Conservation (phyloP, 208 protist genomes). For the Endotrypanum monterogeii region DNA sequence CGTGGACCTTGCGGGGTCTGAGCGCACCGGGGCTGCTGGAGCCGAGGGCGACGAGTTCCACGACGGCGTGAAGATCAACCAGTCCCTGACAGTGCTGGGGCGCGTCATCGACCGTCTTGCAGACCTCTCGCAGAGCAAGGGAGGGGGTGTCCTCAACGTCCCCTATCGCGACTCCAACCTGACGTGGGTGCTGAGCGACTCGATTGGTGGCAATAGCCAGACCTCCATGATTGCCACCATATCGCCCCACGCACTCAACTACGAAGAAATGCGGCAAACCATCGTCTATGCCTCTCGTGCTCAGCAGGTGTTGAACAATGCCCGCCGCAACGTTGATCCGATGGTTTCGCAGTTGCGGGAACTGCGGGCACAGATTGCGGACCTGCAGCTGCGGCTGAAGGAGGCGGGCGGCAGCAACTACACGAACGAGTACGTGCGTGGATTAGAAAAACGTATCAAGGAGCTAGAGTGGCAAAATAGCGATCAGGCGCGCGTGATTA, state of each 20-base stretch:
- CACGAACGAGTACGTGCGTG: slow-evolving; percentile 68
- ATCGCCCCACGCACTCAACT: slow-evolving; percentile 84
- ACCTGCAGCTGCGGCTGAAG: slow-evolving; percentile 58
- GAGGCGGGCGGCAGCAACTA: slow-evolving; percentile 65
- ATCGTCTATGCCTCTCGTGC: slow-evolving; percentile 90
- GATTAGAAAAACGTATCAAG: slow-evolving; percentile 40
- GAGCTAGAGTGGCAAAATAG: slow-evolving; percentile 59
- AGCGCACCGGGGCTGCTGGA: slow-evolving; percentile 72
- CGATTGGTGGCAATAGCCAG: slow-evolving; percentile 88
- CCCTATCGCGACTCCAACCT: slow-evolving; percentile 83
- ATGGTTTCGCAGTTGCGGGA: slow-evolving; percentile 62
- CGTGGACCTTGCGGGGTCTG: slow-evolving; percentile 93
- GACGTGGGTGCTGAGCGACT: slow-evolving; percentile 89
- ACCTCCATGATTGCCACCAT: slow-evolving; percentile 96
- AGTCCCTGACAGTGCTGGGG: slow-evolving; percentile 90
- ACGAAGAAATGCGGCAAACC: slow-evolving; percentile 93
- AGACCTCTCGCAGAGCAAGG: slow-evolving; percentile 69
- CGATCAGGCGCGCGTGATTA: slow-evolving; percentile 60
- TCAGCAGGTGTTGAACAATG: slow-evolving; percentile 92
- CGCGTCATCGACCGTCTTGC: slow-evolving; percentile 89
- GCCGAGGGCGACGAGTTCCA: slow-evolving; percentile 64
- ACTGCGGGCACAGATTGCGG: slow-evolving; percentile 60
- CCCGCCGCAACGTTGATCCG: slow-evolving; percentile 92
- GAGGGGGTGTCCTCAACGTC: slow-evolving; percentile 19
- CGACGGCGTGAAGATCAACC: slow-evolving; percentile 93